These are phyloP conservation scores for Stachybotrys elegans DNA, from an alignment of 2,329 filamentous ascomycete genomes.

Conservation along the genomic window DNA sequence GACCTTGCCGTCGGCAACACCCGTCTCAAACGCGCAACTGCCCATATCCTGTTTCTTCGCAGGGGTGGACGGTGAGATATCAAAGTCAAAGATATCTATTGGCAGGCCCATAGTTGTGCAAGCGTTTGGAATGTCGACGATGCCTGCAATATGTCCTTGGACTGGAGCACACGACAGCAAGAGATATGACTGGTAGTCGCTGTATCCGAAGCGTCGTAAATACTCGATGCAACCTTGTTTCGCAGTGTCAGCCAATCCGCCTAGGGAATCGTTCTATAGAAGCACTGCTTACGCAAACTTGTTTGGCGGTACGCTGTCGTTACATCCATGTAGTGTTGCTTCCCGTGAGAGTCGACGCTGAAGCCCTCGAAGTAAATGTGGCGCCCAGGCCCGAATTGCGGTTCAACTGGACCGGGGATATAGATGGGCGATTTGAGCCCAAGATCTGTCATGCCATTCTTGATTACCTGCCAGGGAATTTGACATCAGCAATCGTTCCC, in stretches of 20 bases:
- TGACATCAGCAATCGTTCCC: background rate
- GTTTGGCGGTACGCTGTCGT: constrained; percentile 85
- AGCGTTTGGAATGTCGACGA: constrained; percentile 79
- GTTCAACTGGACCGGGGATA: constrained; percentile 80
- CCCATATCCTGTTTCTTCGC: constrained; percentile 29
- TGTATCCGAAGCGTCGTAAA: constrained; percentile 42
- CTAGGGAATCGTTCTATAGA: constrained; percentile 29
- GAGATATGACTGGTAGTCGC: constrained; percentile 76
- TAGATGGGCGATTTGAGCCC: constrained; percentile 81
- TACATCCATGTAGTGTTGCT: constrained; percentile 84
- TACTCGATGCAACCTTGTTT: constrained; percentile 6
- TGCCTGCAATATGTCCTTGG: constrained; percentile 81
- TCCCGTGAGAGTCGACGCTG: constrained; percentile 80
- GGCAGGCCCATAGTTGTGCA: constrained; percentile 86
- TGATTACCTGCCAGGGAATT: constrained; percentile 46
- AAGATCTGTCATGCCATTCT: constrained; percentile 68
- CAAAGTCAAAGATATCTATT: constrained; percentile 94
- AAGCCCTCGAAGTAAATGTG: constrained; percentile 60
- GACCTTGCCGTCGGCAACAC: constrained; percentile 37
- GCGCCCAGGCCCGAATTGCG: constrained; percentile 76
- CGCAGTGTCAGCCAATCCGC: constrained; percentile 3
- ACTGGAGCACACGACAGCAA: constrained; percentile 81
- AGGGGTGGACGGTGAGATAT: constrained; percentile 64
- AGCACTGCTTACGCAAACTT: constrained; percentile 47
- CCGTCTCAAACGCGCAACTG: constrained; percentile 54